Base-by-base conservation (phyloP, 2,329 filamentous ascomycete genomes). In the Exutisphaerella laricina region DNA sequence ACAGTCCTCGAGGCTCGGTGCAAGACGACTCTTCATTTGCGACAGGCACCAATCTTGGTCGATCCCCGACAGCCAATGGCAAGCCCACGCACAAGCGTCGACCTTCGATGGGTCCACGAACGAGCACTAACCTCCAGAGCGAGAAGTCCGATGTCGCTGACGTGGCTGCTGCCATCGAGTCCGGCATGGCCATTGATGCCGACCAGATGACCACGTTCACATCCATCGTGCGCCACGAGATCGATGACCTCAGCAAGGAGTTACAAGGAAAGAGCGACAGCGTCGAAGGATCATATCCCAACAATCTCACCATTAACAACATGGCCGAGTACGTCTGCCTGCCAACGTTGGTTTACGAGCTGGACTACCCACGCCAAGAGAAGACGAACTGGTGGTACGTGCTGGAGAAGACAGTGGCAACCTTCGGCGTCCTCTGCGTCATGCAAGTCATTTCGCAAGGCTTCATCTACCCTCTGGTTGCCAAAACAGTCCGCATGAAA, bases 381-480 rank as follows among this genome's bases (percentile, higher is more conserved):
- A 70, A 63, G 4, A 83, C 86, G 51, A 80, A 84, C 63, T 88
- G 84, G 84, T 71, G 69, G 51, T 89, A 89, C 57, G 82, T 87
- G 3, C 72, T 75, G 5, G 85, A 89, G 62, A 89, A 89, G 62
- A 66, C 73, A 1, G 70, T 73, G 1, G 85, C 85, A 2, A 82
- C 80, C 12, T 76, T 88, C 45, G 85, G 85, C 5, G 72, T 85
- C 43, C 77, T 88, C 28, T 80, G 82, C 56, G 78, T 88, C 49
- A 89, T 89, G 85, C 82, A 87, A 49, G 78, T 87, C 59, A 72
- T 89, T 39, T 84, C 80, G 0, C 84, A 89, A 65, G 75, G 80
- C 16, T 86, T 79, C 56, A 87, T 89, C 52, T 88, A 87, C 57
- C 85, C 85, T 0, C 77, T 86, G 0, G 82, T 88, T 2, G 75